phyloP scores from a whole-genome alignment of 2,329 filamentous ascomycete species.

The Cryphonectria naterciae region DNA sequence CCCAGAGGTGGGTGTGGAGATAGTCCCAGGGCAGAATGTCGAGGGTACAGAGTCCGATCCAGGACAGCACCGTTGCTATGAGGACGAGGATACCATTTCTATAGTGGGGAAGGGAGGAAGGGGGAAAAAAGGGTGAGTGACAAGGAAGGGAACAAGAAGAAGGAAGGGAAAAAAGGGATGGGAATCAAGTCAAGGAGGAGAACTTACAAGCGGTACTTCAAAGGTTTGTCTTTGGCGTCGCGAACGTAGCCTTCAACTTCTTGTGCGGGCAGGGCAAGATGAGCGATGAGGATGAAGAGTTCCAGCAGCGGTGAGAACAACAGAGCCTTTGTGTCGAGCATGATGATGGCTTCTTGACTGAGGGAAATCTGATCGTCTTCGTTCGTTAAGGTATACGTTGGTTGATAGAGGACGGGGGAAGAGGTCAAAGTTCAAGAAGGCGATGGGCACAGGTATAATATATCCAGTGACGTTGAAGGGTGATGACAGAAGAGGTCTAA shows the following conservation, averaged over 20 bases:
- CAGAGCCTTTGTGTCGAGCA: conserved; percentile 8
- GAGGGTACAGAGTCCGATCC: conserved; percentile 15
- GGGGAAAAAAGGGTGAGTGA: neutral
- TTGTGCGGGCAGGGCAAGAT: conserved; percentile 19
- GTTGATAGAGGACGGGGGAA: neutral
- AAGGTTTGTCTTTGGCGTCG: conserved; percentile 22
- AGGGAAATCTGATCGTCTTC: too few relatives aligned
- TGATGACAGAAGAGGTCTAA: neutral
- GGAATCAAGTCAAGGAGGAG: too few relatives aligned
- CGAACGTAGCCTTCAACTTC: conserved; percentile 23
- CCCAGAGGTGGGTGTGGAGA: conserved; percentile 13
- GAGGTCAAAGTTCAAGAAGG: neutral
- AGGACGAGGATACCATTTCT: conserved; percentile 23
- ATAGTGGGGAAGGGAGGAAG: too few relatives aligned
- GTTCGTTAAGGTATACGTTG: neutral
- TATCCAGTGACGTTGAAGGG: neutral
- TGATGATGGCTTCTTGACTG: neutral
- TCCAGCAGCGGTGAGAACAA: conserved; percentile 23
- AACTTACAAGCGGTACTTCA: conserved; percentile 24
- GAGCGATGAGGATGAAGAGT: conserved; percentile 22
- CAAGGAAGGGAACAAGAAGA: too few relatives aligned
- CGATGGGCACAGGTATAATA: neutral
- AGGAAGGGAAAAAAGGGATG: too few relatives aligned
- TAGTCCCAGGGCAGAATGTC: conserved; percentile 20
- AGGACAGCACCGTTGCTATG: conserved; percentile 10